Conservation (phyloP, 306 rosid genomes). For the Astragalus glycyphyllos region DNA sequence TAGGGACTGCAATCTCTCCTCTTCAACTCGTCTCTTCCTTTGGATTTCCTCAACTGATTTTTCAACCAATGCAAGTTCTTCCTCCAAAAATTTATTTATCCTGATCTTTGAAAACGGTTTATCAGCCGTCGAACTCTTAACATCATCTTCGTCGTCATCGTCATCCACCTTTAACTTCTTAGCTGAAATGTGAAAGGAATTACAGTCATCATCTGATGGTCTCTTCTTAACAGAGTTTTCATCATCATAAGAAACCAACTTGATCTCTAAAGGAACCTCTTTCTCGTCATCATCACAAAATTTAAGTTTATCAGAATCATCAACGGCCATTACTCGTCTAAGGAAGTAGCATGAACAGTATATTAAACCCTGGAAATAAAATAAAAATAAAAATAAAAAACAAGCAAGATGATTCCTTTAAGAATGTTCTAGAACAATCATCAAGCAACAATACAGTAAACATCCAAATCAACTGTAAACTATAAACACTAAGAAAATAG, state of each 20-base stretch:
- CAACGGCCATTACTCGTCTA: too few species aligned
- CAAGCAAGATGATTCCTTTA: background rate
- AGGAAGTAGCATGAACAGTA: conserved; percentile 29
- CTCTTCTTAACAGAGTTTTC: too few species aligned
- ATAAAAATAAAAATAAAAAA: background rate
- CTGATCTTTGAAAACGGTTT: too few species aligned
- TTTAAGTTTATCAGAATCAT: conserved; percentile 23
- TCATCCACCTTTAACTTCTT: too few species aligned
- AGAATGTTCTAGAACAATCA: background rate
- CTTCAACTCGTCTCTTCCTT: too few species aligned
- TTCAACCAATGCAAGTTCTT: conserved; percentile 35
- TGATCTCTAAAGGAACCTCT: background rate
- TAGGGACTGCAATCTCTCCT: too few species aligned
- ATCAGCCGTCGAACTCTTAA: too few species aligned
- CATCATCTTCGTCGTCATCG: too few species aligned
- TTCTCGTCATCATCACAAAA: conserved; percentile 25
- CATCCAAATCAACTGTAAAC: background rate
- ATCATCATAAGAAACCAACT: too few species aligned
- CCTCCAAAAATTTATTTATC: conserved; percentile 28
- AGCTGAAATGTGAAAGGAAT: too few species aligned
- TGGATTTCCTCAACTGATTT: too few species aligned
- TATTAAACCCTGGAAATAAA: background rate
- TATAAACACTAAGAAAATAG: background rate
- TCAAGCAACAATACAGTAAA: background rate
- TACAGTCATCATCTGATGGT: too few species aligned